These are phyloP conservation scores for Emmonsia crescens DNA, from an alignment of 2,329 filamentous ascomycete species.

Conservation along the genomic window DNA sequence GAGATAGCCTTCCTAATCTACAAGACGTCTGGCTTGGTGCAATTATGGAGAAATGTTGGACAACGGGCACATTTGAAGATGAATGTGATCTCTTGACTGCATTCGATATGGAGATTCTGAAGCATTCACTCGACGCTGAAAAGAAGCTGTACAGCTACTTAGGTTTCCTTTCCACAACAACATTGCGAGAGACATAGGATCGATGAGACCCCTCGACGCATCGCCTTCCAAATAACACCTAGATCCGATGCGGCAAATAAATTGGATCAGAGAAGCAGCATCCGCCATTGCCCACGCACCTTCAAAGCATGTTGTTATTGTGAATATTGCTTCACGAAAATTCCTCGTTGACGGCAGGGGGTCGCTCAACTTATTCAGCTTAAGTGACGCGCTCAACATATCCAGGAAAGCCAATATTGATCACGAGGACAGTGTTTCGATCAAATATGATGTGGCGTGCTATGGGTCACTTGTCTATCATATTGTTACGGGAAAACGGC, in stretches of 20 bases:
- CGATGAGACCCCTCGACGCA: neutral
- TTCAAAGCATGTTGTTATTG: constrained; percentile 4
- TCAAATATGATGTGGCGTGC: constrained; percentile 1
- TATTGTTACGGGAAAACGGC: neutral
- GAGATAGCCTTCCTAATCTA: neutral
- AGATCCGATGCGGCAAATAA: neutral
- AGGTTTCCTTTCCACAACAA: neutral
- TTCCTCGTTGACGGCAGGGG: neutral
- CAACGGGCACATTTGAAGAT: constrained; percentile 3
- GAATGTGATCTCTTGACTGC: neutral
- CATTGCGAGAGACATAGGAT: too few species aligned
- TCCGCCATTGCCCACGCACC: neutral
- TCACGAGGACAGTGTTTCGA: constrained; percentile 1
- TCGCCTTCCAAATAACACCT: neutral
- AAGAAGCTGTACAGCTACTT: constrained; percentile 10
- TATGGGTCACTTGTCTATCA: constrained; percentile 1
- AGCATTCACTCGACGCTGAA: neutral
- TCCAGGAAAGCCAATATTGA: neutral
- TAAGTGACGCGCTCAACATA: neutral
- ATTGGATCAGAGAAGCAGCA: neutral
- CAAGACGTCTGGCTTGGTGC: constrained; percentile 1
- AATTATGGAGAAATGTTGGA: constrained; percentile 6
- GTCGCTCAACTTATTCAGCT: neutral
- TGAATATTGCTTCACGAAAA: neutral
- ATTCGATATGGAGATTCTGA: constrained; percentile 1